Evolutionary conservation across 192 early-diverging fungal species (phyloP).

Genomic region (Coemansia furcata): DNA sequence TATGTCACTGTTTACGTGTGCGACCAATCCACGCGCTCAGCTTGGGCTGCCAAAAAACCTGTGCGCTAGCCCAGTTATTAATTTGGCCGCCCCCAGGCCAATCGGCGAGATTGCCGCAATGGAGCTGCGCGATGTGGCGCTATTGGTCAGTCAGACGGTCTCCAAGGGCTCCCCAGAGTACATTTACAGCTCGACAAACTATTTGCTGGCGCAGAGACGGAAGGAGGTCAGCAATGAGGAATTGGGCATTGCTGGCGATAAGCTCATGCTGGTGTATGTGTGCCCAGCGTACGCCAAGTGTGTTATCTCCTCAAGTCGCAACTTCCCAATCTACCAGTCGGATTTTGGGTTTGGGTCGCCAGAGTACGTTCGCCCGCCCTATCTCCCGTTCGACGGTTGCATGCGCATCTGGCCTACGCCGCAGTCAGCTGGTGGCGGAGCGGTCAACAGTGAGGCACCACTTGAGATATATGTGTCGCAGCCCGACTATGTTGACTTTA

Average conservation of each 20-base stretch:
- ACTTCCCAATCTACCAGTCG: conserved; percentile 43
- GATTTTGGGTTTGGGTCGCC: conserved; percentile 49
- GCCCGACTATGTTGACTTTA: conserved; percentile 38
- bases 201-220: conserved; percentile 18
- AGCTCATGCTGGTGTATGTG: conserved; percentile 39
- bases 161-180: conserved; percentile 21
- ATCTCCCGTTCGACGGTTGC: conserved; percentile 47
- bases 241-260: conserved; percentile 4
- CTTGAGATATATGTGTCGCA: conserved; percentile 43
- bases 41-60: conserved; percentile 22
- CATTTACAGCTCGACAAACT: conserved; percentile 33
- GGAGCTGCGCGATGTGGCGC: conserved; percentile 20
- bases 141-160: conserved; percentile 21
- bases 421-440: background rate
- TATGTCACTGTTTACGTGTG: conserved; percentile 37
- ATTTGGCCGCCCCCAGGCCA: conserved; percentile 16
- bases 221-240: conserved; percentile 22
- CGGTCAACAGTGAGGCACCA: conserved; percentile 11
- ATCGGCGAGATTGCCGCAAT: conserved; percentile 21
- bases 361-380: conserved; percentile 45
- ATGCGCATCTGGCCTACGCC: conserved; percentile 52
- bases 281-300: conserved; percentile 28
- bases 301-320: conserved; percentile 40
- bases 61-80: conserved; percentile 41
- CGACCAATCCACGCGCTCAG: conserved; percentile 32